Base-by-base conservation (phyloP, 306 rosid species). In the Parietaria judaica region DNA sequence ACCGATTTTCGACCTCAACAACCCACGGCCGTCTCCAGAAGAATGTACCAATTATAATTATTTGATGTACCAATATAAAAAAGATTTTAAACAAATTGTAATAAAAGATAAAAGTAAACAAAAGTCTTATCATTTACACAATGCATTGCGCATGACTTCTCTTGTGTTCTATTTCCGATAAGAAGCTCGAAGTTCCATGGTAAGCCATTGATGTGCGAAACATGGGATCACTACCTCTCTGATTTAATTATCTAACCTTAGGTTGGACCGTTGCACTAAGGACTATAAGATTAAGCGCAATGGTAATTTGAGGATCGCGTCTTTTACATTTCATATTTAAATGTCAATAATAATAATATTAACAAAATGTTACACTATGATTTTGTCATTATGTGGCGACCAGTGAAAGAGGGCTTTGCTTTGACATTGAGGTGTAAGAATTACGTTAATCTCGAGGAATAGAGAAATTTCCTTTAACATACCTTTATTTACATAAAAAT, bases 381-480 rank as follows among this genome's bases (percentile, higher is more conserved):
- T 36, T 72, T 72, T 61, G 77, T 61, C 65, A 37, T 72, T 61
- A 35, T 13, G 49, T 39, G 58, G 68, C 54, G 60, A 61, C 44
- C 38, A 10, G 72, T 43, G 45, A 66, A 47, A 59, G 44, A 35
- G 37, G 47, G 4, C 14, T 16, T 11, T 8, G 50, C 53, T 39
- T 23, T 23, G 12, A 56, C 61, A 41, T 41, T 41, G 43, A 14
- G 13, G 15, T 58, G 17, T 55, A 38, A 8, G 44, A 36, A 11
- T 55, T 48, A 63, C 58, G 74, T 62, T 55, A 17, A 48, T 31
- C 17, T 12, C 31, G 31, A 2, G 31, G 31, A 23, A 14, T 10
- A 5, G 54, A 60, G 36, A 63, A 61, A 54, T 11, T 37, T 59
- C 36, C 10, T 23, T 1, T 23, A 23, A 23, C 31, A 23, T 6